These are phyloP conservation scores for Perilla frutescens DNA, from an alignment of 257 asterid species.

Conservation along the genomic window DNA sequence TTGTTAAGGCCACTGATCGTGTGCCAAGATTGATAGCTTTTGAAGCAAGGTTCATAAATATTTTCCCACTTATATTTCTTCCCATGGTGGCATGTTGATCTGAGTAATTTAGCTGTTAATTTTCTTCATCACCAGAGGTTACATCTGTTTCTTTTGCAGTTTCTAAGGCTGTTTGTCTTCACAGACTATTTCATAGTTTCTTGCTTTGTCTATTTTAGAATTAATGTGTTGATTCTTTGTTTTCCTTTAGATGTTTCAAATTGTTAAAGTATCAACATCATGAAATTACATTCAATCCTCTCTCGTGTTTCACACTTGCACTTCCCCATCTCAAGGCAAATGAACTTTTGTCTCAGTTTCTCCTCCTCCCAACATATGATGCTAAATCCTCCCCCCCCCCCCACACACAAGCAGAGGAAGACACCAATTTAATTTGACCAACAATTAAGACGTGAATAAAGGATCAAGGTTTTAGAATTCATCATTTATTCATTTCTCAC, in stretches of 20 bases:
- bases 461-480: not conserved
- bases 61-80: conserved; percentile 2
- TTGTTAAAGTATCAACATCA: not conserved
- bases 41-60: not conserved
- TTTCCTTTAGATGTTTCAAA: not conserved
- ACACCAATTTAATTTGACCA: conserved; percentile 2
- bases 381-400: too few relatives aligned
- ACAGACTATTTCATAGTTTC: not conserved
- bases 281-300: not conserved
- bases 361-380: not conserved
- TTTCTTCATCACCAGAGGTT: not conserved
- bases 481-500: conserved; percentile 12
- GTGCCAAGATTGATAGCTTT: conserved; percentile 9
- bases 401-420: not conserved
- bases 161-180: not conserved
- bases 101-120: conserved; percentile 3
- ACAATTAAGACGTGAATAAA: not conserved
- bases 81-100: not conserved
- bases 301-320: not conserved
- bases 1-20: not conserved
- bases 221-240: not conserved
- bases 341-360: not conserved
- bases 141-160: not conserved
- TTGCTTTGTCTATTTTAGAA: conserved; percentile 4
- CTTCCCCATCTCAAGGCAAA: not conserved